A percentile compares a stretch with the other conserved stretches of the same genome.
Conservation (phyloP, 2,329 filamentous ascomycete species). For the Rhytidhysteron rufulum region DNA sequence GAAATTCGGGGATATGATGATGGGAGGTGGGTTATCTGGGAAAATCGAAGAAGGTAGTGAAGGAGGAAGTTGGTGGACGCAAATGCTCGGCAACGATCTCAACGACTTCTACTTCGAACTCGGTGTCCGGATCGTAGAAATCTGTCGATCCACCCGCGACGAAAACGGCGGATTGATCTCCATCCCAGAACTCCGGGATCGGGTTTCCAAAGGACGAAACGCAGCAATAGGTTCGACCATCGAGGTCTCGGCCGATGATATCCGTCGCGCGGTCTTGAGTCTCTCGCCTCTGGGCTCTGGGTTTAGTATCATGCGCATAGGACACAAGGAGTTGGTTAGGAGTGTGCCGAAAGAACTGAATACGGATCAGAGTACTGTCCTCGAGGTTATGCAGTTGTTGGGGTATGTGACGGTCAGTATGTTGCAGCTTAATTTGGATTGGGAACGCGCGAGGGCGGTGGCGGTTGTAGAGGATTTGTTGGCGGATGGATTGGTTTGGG, state of each 20-base stretch:
- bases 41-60: conserved; percentile 48
- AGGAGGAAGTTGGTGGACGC: conserved; percentile 78
- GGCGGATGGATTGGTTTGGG: conserved; percentile 86
- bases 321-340: conserved; percentile 80
- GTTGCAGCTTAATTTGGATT: conserved; percentile 79
- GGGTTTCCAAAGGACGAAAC: conserved; percentile 63
- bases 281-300: conserved; percentile 83
- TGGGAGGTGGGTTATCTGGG: no score
- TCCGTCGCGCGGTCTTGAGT: conserved; percentile 82
- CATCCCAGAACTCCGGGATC: conserved; percentile 73
- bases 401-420: conserved; percentile 89
- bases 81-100: conserved; percentile 84
- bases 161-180: conserved; percentile 94
- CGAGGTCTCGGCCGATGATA: conserved; percentile 75
- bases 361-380: conserved; percentile 84
- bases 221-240: background rate
- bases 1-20: conserved; percentile 45
- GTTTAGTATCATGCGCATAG: conserved; percentile 80
- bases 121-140: conserved; percentile 89
- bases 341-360: conserved; percentile 94
- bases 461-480: conserved; percentile 90
- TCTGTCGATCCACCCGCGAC: conserved; percentile 77
- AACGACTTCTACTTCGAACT: conserved; percentile 99
- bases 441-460: conserved; percentile 79
- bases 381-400: conserved; percentile 85